Conservation (phyloP, 1,284 basidiomycete species). For the Trametes pubescens region DNA sequence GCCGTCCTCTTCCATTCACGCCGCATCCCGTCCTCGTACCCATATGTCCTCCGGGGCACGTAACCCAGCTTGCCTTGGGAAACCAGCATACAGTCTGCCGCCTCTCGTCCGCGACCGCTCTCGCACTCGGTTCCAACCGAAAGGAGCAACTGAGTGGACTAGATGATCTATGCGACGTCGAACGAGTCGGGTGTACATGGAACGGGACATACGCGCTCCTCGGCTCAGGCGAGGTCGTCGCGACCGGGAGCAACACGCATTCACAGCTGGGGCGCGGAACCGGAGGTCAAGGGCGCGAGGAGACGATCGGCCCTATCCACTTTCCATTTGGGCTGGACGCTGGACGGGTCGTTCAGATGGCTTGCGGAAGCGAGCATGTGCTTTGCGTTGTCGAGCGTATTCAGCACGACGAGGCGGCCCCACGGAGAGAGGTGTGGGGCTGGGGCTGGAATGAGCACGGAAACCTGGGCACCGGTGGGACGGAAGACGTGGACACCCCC, state of each 20-base stretch:
- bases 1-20: constrained; percentile 41
- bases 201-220: constrained; percentile 75
- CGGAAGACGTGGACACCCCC: constrained; percentile 59
- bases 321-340: constrained; percentile 46
- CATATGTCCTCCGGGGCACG: constrained; percentile 35
- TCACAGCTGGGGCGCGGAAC: constrained; percentile 72
- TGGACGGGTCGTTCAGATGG: constrained; percentile 44
- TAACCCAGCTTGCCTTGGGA: constrained; percentile 62
- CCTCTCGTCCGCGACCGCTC: constrained; percentile 55
- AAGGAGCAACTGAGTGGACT: constrained; percentile 71
- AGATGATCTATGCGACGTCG: constrained; percentile 39
- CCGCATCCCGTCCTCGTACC: constrained; percentile 47
- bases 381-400: constrained; percentile 46
- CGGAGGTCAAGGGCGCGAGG: constrained; percentile 7
- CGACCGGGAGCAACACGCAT: constrained; percentile 72
- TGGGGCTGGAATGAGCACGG: constrained; percentile 99
- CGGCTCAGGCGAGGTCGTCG: constrained; percentile 40
- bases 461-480: constrained; percentile 78
- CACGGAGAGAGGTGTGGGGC: constrained; percentile 65
- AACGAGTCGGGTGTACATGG: constrained; percentile 76
- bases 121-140: constrained; percentile 69
- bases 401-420: constrained; percentile 28
- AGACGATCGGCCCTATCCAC: constrained; percentile 39
- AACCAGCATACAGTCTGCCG: constrained; percentile 76
- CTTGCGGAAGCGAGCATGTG: constrained; percentile 87